Conservation (phyloP, 2,329 filamentous ascomycete genomes). For the Xylariaceae sp. region DNA sequence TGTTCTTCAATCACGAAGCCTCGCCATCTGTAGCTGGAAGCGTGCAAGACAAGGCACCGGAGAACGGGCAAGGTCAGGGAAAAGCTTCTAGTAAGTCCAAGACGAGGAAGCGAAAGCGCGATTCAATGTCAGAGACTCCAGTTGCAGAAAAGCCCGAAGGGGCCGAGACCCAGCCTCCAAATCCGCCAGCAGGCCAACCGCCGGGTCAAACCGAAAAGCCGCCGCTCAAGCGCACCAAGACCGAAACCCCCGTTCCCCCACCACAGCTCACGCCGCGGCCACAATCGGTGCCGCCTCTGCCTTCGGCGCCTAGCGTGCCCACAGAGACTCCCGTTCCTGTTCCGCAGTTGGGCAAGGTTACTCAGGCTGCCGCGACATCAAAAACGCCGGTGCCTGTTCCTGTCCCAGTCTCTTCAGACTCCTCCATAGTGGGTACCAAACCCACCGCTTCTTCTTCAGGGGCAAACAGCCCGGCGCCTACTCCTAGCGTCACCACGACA, state of each 20-base stretch:
- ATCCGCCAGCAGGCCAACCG: conserved; percentile 15
- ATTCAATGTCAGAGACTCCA: conserved; percentile 39
- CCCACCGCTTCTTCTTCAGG: conserved; percentile 31
- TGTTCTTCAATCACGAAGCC: conserved; percentile 44
- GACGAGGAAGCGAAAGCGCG: conserved; percentile 51
- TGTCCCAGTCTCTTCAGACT: conserved; percentile 32
- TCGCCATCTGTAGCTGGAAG: conserved; percentile 38
- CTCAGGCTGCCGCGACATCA: conserved; percentile 30
- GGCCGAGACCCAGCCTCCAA: conserved; percentile 21
- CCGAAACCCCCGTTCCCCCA: conserved; percentile 58
- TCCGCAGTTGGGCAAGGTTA: conserved; percentile 34
- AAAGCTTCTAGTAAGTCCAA: conserved; percentile 31
- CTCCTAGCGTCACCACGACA: conserved; percentile 42
- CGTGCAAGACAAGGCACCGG: conserved; percentile 36
- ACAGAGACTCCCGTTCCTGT: conserved; percentile 39
- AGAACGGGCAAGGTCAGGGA: conserved; percentile 34
- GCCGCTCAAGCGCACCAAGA: conserved; percentile 56
- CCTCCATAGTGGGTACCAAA: conserved; percentile 30
- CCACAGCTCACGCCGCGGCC: conserved; percentile 41
- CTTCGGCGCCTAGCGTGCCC: conserved; percentile 11
- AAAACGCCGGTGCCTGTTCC: conserved; percentile 41
- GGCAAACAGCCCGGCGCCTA: conserved; percentile 35
- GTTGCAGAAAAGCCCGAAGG: conserved; percentile 36
- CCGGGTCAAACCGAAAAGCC: conserved; percentile 39
- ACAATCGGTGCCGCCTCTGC: conserved; percentile 36